Percentiles rank a stretch among this genome's conserved stretches.
These are phyloP conservation scores for Globisporangium uncinulatum DNA, from an alignment of 352 stramenopile species.

Conservation along the genomic window DNA sequence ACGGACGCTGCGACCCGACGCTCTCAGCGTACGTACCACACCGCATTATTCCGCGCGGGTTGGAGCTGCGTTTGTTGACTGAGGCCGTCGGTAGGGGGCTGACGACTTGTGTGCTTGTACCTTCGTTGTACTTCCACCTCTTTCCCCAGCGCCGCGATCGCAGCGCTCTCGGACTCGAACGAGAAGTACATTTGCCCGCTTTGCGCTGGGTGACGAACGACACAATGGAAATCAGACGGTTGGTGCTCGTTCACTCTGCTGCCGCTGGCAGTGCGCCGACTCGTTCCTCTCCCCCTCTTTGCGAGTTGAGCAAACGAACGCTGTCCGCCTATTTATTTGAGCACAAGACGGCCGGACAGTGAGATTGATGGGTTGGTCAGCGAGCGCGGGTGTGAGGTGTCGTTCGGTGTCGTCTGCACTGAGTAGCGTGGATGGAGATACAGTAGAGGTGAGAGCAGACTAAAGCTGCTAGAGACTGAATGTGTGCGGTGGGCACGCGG, in stretches of 20 bases:
- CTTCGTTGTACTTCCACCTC: slow-evolving; percentile 1
- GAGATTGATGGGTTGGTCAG: not conserved
- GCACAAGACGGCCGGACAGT: not conserved
- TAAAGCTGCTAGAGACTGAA: not conserved
- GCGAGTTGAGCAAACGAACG: not conserved
- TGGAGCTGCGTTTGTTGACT: not conserved
- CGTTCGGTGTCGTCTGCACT: not conserved
- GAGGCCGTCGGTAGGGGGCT: not conserved
- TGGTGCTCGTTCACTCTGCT: not conserved
- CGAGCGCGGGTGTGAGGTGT: not conserved
- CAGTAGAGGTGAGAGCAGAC: not conserved
- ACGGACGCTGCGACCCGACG: slow-evolving; percentile 62
- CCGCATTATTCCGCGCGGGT: not conserved
- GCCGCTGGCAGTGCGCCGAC: not conserved
- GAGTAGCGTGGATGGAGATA: not conserved
- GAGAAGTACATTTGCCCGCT: slow-evolving; percentile 86
- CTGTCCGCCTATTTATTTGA: slow-evolving; percentile 14
- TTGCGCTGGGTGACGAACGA: slow-evolving; percentile 37
- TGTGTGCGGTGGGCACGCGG: not conserved
- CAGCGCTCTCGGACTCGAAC: slow-evolving; percentile 53
- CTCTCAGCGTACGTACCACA: slow-evolving; percentile 53
- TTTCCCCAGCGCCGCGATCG: slow-evolving; percentile 32
- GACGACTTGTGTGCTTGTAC: slow-evolving; percentile 7
- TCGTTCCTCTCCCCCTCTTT: not conserved
- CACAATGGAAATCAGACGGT: not conserved